Evolutionary conservation across 2,329 filamentous ascomycete genomes (phyloP), one percentile per base, ranked within the genome.

Genomic region (Magnaporthiopsis rhizophila): DNA sequence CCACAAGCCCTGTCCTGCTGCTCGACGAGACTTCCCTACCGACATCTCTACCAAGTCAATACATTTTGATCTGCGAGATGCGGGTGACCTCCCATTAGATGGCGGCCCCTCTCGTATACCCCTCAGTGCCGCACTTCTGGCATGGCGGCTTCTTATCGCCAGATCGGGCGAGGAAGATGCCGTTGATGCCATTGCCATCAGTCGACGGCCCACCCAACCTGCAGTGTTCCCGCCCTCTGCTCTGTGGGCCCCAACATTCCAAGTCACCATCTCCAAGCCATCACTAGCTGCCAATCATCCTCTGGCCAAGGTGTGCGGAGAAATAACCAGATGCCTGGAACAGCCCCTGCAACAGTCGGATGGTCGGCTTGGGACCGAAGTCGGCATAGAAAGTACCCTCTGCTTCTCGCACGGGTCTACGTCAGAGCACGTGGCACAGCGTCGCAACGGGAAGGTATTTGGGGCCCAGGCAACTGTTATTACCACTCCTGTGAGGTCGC

Each of bases 81-180:
- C 15, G 12, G 53, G 28, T 26, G 57, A 34, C n/a, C 28, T 63
- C 56, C 62, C 26, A 26, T 24, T 36, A 8, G 58, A 45, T 9
- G 32, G 56, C 26, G 38, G 36, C 18, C 62, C 62, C 7, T 34
- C 62, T 5, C 34, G 50, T 2, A 59, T 63, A 50, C 62, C 62
- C 57, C 57, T 63, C 18, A 59, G 56, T 11, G 62, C 62, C 9
- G 57, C 53, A 2, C 26, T 63, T 21, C 32, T 63, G 15, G 62
- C 62, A 7, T 63, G 62, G 62, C 56, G 62, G 26, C 57, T 63
- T 24, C 34, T 63, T 7, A 38, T 63, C 24, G 30, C 32, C 57
- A 57, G 62, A 24, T 63, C 62, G 24, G 62, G 62, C 21, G 62
- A 59, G 18, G 62, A 63, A 30, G 62, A 63, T 34, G 57, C 34